Conservation (phyloP, 2,329 filamentous ascomycete genomes). For the Sporothrix sp. region DNA sequence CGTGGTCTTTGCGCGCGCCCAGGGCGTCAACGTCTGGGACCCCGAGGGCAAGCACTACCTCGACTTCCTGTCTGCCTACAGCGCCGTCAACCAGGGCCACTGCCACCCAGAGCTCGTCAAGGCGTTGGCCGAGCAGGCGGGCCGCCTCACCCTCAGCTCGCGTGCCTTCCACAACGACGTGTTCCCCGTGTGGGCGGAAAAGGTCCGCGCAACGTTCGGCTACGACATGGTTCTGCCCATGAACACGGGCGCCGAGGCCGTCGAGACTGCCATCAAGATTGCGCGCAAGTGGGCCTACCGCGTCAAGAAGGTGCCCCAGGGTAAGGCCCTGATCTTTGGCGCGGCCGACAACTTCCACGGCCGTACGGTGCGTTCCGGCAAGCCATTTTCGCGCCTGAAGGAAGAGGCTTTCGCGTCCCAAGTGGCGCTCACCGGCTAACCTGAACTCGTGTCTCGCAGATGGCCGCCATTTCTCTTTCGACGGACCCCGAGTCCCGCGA, state of each 20-base stretch:
- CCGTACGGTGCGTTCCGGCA: slow-evolving; percentile 58
- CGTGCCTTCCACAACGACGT: slow-evolving; percentile 98
- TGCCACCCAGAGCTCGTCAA: slow-evolving; percentile 95
- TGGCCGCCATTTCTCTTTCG: slow-evolving; percentile 91
- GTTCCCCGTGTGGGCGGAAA: slow-evolving; percentile 90
- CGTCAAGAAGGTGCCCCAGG: slow-evolving; percentile 77
- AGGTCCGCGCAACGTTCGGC: slow-evolving; percentile 77
- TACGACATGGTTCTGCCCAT: slow-evolving; percentile 98
- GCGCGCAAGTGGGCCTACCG: slow-evolving; percentile 98
- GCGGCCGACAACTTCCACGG: slow-evolving; percentile 94
- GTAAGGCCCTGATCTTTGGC: slow-evolving; percentile 75
- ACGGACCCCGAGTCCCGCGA: slow-evolving; percentile 91
- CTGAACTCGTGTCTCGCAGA: slow-evolving; percentile 37
- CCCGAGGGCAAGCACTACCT: slow-evolving; percentile 92
- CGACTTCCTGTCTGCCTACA: slow-evolving; percentile 97
- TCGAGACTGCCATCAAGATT: slow-evolving; percentile 93
- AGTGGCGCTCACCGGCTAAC: not conserved
- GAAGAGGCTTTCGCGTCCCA: too few species aligned
- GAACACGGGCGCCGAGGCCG: slow-evolving; percentile 95
- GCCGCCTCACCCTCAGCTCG: slow-evolving; percentile 81
- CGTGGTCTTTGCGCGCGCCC: slow-evolving; percentile 79
- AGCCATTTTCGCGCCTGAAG: not conserved
- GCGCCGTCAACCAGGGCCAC: slow-evolving; percentile 94
- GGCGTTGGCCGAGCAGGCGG: slow-evolving; percentile 79
- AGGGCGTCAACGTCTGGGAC: slow-evolving; percentile 88